Evolutionary conservation across 495 filamentous ascomycete genomes (phyloP).

Genomic region (Pyrenopolyporus hunteri): DNA sequence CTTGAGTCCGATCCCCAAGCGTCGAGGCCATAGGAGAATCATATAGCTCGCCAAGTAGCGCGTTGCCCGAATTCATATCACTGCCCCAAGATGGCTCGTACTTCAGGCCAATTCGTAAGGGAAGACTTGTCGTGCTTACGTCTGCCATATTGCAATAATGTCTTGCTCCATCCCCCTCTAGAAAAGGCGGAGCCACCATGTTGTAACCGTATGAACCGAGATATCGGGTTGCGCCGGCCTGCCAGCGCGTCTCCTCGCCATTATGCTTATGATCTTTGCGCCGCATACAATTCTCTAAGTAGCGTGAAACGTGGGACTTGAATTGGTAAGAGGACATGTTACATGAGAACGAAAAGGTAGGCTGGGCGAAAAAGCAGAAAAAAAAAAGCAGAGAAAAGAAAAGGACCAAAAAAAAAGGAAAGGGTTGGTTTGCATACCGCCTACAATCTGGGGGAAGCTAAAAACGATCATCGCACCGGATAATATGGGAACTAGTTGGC

Average conservation of each 20-base stretch:
- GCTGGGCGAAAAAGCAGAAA: no score
- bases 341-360: not conserved
- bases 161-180: conserved; percentile 7
- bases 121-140: not conserved
- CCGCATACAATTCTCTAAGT: conserved; percentile 23
- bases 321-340: not conserved
- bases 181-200: conserved; percentile 1
- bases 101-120: conserved; percentile 2
- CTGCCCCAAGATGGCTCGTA: conserved; percentile 6
- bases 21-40: no score
- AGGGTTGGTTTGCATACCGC: conserved; percentile 28
- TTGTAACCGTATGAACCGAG: conserved; percentile 11
- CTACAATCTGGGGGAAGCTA: conserved; percentile 45
- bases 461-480: conserved; percentile 45
- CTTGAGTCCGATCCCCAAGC: not conserved
- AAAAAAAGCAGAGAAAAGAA: no score
- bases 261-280: conserved; percentile 15
- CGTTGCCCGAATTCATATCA: not conserved
- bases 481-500: conserved; percentile 47
- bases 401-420: not conserved
- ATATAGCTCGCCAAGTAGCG: no score
- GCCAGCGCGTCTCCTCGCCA: conserved; percentile 2
- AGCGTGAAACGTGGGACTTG: not conserved
- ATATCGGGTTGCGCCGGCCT: conserved; percentile 10
- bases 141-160: not conserved